Evolutionary conservation across 2,329 filamentous ascomycete genomes (phyloP), one percentile per base, ranked within the genome.

Genomic region (Hymenoscyphus occultus): DNA sequence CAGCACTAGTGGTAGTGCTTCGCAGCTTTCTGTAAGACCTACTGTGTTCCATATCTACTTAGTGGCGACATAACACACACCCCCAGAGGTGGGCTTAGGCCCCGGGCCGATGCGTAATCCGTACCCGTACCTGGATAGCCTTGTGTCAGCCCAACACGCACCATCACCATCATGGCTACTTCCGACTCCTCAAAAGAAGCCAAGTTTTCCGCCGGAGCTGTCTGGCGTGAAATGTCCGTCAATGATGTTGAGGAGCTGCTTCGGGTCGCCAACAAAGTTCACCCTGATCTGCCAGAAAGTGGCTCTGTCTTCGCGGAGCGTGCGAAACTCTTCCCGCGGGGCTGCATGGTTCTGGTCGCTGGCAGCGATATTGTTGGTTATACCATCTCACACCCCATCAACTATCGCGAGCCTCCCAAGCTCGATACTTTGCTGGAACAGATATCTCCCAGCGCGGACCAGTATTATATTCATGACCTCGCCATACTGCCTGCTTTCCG

Each of bases 401-500:
- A 22, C 54, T 35, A 56, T 13, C 54, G 54, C 12, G n/a, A 56
- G 14, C 54, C 54, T 5, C 54, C 54, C 5, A n/a, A 3, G 10
- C 54, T 56, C 7, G 9, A 45, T 45, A 45, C 14, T n/a, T 19
- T 45, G 14, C 9, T 45, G 5, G 42, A 45, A n/a, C 5, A 56
- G 54, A 56, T 56, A 28, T 5, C 54, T n/a, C 54, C 54, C 1
- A 22, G 12, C 19, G 54, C 54, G 12, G 54, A 56, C 31, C 54
- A 56, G 14, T 32, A 56, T 56, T 56, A 56, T 35, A 56, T 56
- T n/a, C 54, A 56, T 10, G 54, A 56, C 14, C 54, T 56, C 22
- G 54, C 54, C 54, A 56, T 56, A 28, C 22, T 56, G 5, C 19
- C 54, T 9, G 31, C 22, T 5, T 35, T 32, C 22, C 54, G 54